These are phyloP conservation scores for Penicillium ochrochloron DNA, from an alignment of 495 filamentous ascomycete species.

Conservation along the genomic window DNA sequence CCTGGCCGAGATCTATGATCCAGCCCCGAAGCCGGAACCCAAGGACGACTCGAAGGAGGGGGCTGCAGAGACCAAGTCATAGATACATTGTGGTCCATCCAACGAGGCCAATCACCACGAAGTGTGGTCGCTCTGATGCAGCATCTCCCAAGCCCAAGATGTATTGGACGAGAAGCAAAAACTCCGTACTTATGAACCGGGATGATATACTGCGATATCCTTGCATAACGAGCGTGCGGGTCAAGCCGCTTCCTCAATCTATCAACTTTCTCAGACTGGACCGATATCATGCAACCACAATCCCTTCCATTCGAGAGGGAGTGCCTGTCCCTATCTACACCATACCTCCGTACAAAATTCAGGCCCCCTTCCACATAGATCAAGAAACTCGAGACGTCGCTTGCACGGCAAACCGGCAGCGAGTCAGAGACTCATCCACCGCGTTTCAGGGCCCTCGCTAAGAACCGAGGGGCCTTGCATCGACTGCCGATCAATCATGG, in stretches of 20 bases:
- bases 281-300: slow-evolving; percentile 19
- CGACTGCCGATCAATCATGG: neutral
- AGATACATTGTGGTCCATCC: slow-evolving; percentile 1
- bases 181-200: neutral
- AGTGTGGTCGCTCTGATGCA: neutral
- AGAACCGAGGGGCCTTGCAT: neutral
- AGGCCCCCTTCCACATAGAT: neutral
- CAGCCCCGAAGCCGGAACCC: slow-evolving; percentile 37
- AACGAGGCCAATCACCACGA: slow-evolving; percentile 7
- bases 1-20: slow-evolving; percentile 66
- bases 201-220: slow-evolving; percentile 6
- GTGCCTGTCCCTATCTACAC: slow-evolving; percentile 5
- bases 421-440: neutral
- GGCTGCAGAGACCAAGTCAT: slow-evolving; percentile 12
- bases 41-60: neutral
- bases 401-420: neutral
- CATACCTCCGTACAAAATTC: neutral
- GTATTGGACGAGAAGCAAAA: neutral
- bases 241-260: slow-evolving; percentile 8
- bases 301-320: neutral
- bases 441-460: neutral
- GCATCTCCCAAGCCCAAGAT: neutral
- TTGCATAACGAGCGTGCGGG: slow-evolving; percentile 7
- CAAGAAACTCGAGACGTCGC: neutral
- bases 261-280: slow-evolving; percentile 5